Percentiles rank a stretch among this genome's conserved stretches.
Conservation (phyloP, 176 grass and related monocot species). For the Avena insularis region DNA sequence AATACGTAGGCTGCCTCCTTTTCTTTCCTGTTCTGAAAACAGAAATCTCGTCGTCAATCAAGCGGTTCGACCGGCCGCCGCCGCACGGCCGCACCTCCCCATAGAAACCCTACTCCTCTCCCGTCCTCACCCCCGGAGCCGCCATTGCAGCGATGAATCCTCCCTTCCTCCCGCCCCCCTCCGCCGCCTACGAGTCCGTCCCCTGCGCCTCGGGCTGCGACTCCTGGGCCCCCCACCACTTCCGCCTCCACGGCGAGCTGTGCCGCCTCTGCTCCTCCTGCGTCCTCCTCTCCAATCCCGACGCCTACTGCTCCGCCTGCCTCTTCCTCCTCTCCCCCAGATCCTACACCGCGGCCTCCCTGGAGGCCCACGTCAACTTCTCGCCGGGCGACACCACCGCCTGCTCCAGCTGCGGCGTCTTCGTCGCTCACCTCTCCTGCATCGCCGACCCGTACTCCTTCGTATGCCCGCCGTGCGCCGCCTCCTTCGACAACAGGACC, state of each 20-base stretch:
- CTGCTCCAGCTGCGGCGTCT: constrained; percentile 73
- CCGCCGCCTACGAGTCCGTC: constrained; percentile 55
- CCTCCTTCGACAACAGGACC: neutral
- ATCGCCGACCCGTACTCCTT: constrained; percentile 40
- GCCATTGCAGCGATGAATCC: constrained; percentile 37
- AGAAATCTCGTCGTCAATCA: constrained; percentile 27
- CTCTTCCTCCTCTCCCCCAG: constrained; percentile 54
- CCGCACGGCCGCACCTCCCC: constrained; percentile 35
- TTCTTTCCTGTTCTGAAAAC: neutral
- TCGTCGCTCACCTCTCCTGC: constrained; percentile 69
- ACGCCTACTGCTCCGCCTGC: constrained; percentile 76
- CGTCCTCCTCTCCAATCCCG: constrained; percentile 71
- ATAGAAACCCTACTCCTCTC: constrained; percentile 56
- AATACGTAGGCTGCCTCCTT: neutral
- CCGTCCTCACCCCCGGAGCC: constrained; percentile 6
- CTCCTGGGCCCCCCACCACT: constrained; percentile 86
- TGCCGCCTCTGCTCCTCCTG: constrained; percentile 84
- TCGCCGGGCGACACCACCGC: constrained; percentile 38
- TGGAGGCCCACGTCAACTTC: constrained; percentile 14
- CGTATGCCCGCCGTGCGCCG: constrained; percentile 63
- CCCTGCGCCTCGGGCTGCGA: constrained; percentile 59
- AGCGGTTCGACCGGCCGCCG: constrained; percentile 12
- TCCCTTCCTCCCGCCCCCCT: constrained; percentile 30
- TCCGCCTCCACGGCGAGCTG: constrained; percentile 69
- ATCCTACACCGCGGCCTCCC: neutral